Evolutionary conservation across 2,329 filamentous ascomycete species (phyloP), one percentile per base, ranked within the genome.

Genomic region (Plectosphaerella plurivora): DNA sequence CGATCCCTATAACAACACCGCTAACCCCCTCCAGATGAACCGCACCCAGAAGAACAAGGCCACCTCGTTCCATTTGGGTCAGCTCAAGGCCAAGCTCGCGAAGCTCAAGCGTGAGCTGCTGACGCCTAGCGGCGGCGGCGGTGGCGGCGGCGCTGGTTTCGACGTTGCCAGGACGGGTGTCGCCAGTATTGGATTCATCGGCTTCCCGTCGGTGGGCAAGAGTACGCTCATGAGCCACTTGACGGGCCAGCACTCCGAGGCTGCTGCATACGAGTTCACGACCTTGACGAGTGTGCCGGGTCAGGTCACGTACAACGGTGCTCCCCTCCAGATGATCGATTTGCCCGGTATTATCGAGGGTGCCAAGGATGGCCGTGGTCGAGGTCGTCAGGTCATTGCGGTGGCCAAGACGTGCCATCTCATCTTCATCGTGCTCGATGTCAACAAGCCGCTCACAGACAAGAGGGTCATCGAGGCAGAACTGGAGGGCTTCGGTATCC

Each of bases 401-500:
- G 94, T 99, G 47, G 93, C 94, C 55, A 99, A 99, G 78, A 97
- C 94, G 16, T 99, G 94, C 75, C 89, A 99, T 79, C 75, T 99
- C 63, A 99, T 99, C 63, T 97, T 97, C 73, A 99, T 99, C 66
- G 91, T 99, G 47, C 79, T 99, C 51, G 94, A 99, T 66, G 94
- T 99, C 65, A 97, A 97, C 75, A 99, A 99, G 74, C 94, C 94
- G 22, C 77, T 99, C 62, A 96, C 93, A 15, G 94, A 99, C 73
- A 99, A 99, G 78, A 84, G 90, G 55, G 81, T 99, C 57, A 99
- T 99, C 65, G 94, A 99, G 73, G 81, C 84, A 49, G 94, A 99
- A 75, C 73, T 99, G 68, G 94, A 99, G 70, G 94, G 94, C 8
- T 99, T 99, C 64, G 94, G 94, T 35, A 97, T 99, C 67, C 84